A percentile compares a stretch with the other conserved stretches of the same genome.
Evolutionary conservation across 768 basidiomycete genomes (phyloP).

Genomic region (Mycena rebaudengoi): DNA sequence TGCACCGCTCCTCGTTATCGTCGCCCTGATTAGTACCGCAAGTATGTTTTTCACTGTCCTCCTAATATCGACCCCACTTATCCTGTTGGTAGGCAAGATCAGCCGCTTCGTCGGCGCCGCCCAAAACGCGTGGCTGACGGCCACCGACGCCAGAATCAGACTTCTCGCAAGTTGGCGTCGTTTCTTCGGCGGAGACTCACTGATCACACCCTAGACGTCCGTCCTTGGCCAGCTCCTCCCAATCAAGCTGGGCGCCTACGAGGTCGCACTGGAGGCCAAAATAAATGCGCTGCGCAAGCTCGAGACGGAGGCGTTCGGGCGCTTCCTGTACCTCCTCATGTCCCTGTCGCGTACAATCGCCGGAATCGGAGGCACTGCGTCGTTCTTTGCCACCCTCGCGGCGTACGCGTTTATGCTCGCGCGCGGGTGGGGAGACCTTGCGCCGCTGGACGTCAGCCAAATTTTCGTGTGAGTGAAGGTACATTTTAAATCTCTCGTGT

Average conservation of each 20-base stretch:
- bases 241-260: slow-evolving; percentile 12
- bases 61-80: not conserved
- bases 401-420: slow-evolving; percentile 1
- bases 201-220: not conserved
- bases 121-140: slow-evolving; percentile 5
- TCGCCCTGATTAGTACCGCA: not conserved
- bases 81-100: slow-evolving; percentile 2
- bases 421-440: not conserved
- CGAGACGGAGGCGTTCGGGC: slow-evolving; percentile 1
- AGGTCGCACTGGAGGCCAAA: not conserved
- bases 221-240: slow-evolving; percentile 10
- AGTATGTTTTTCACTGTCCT: not conserved
- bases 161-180: not conserved
- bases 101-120: slow-evolving; percentile 8
- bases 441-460: slow-evolving; percentile 8
- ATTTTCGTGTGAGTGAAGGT: slow-evolving; percentile 6
- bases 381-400: slow-evolving; percentile 2
- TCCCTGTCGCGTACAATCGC: not conserved
- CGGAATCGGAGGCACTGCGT: not conserved
- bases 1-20: slow-evolving; percentile 3
- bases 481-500: not conserved
- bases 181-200: not conserved
- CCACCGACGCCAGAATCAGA: not conserved
- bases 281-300: not conserved
- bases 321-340: not conserved